Base-by-base conservation (phyloP, 768 basidiomycete genomes). In the Rhizopogon roseolus region DNA sequence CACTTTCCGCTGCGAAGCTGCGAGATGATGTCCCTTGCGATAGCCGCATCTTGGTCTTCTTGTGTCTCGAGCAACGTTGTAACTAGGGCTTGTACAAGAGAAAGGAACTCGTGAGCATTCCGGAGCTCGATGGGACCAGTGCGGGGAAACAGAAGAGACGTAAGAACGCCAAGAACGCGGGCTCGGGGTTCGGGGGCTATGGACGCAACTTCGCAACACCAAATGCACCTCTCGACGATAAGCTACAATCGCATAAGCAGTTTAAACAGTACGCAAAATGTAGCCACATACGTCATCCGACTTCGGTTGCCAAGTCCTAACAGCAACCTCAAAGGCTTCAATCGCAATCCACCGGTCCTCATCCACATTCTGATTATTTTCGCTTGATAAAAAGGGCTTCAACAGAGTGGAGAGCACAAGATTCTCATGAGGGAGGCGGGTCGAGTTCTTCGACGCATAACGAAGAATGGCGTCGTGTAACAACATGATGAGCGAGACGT, bases 171-270 rank as follows among this genome's bases (percentile, higher is more conserved):
- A 16, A 89, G 59, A 25, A 86, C 71, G 19, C 81, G 76, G 8
- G 75, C 72, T 16, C 82, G 76, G 46, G 77, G 67, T 16, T 60
- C 59, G 7, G 76, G 72, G 6, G 70, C 57, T 39, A 72, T 72
- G 6, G 74, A 66, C 1, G 81, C 81, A 8, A 85, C 85, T 57
- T 78, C 80, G 59, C 82, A 81, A 62, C 86, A 89, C 88, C 88
- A 91, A 29, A 85, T 57, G 59, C 77, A 81, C 25, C 88, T 80
- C 54, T 82, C 81, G 9, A 85, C 71, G 50, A 76, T 79, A 22
- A 67, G 71, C 59, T 77, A 63, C 72, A 73, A 57, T 27, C 13
- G 4, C 7, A 19, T 55, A 46, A 56, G 41, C 16, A 37, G 14
- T 28, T 27, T 32, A 46, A 46, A 11, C 34, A 41, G 22, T 43